These are phyloP conservation scores for Tylopilus vinaceipallidus DNA, from an alignment of 768 basidiomycete species.

Conservation along the genomic window DNA sequence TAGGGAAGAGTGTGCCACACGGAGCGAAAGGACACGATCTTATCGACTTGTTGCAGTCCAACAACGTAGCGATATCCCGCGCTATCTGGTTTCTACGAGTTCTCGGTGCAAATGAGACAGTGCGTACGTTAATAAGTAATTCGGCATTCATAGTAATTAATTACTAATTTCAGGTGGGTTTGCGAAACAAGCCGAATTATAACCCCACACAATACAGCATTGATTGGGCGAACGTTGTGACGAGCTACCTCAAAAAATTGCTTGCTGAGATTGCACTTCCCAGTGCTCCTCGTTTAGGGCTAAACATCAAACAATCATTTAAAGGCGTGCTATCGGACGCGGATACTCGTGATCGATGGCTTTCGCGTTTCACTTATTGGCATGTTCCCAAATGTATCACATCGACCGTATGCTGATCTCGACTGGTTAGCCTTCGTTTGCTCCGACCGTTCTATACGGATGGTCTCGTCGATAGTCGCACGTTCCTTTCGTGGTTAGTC, in stretches of 20 bases:
- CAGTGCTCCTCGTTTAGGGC: constrained; percentile 68
- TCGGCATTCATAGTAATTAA: neutral
- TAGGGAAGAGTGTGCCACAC: constrained; percentile 84
- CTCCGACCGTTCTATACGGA: constrained; percentile 77
- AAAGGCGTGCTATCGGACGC: constrained; percentile 75
- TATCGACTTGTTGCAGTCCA: constrained; percentile 71
- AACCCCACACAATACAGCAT: constrained; percentile 81
- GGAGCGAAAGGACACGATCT: constrained; percentile 84
- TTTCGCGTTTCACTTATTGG: constrained; percentile 79
- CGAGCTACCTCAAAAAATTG: constrained; percentile 80
- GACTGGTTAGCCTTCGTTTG: constrained; percentile 54
- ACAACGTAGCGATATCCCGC: constrained; percentile 74
- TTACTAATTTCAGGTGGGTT: constrained; percentile 50
- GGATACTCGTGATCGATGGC: constrained; percentile 72
- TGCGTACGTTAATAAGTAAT: constrained; percentile 27
- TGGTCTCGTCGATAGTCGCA: constrained; percentile 74
- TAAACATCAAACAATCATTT: constrained; percentile 83
- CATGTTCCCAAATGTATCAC: constrained; percentile 29
- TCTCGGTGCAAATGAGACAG: constrained; percentile 85
- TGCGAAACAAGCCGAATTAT: constrained; percentile 76
- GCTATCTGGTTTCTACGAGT: constrained; percentile 89
- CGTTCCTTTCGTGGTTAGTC: constrained; percentile 77
- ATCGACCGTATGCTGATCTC: constrained; percentile 1
- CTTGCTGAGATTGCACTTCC: constrained; percentile 76
- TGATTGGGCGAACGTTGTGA: constrained; percentile 83